Base-by-base conservation (phyloP, 2,329 filamentous ascomycete species). In the Neopestalotiopsis sp. region DNA sequence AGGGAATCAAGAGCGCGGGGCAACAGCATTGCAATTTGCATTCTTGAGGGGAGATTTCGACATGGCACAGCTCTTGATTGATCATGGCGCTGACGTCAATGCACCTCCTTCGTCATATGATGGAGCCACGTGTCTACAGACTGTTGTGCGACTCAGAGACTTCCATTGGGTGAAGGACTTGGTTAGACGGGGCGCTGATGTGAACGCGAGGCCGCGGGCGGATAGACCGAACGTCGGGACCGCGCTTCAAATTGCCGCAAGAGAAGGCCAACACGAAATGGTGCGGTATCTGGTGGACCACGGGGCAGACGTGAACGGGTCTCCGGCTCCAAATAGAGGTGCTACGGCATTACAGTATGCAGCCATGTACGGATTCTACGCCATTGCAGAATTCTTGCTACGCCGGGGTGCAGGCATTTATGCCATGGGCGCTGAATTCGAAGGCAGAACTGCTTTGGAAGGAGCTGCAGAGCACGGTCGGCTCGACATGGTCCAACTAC, bases 311-410 rank as follows among this genome's bases (percentile, higher is more conserved):
- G 7, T 49, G 4, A 49, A 49, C 14, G 45, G 14, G 3, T 17
- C 45, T 7, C 5, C 14, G n/a, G 3, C 4, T 7, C 3, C 1
- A n/a, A 5, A 7, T 1, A 2, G 17, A n/a, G 45, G 45, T 1
- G 2, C 13, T 6, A 49, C 45, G 17, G 45, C 45, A 3, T 7
- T 49, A 20, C 45, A 49, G 4, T n/a, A n/a, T 2, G 45, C 45
- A 3, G 45, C n/a, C n/a, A 7, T 7, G 0, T 0, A 2, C 1
- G 45, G 17, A 20, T 17, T 17, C 0, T 5, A 17, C 14, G 9
- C 5, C 6, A 20, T 49, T 13, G 45, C 45, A 49, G n/a, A 3
- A 2, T 9, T 49, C 2, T n/a, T 49, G 2, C 45, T 49, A 6
- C 14, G n/a, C 1, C 14, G n/a, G 1, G 45, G 45, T 1, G 45